A percentile compares a stretch with the other conserved stretches of the same genome.
These are phyloP conservation scores for Geotrichum siamense DNA, from an alignment of 1,139 yeast genomes.

Conservation along the genomic window DNA sequence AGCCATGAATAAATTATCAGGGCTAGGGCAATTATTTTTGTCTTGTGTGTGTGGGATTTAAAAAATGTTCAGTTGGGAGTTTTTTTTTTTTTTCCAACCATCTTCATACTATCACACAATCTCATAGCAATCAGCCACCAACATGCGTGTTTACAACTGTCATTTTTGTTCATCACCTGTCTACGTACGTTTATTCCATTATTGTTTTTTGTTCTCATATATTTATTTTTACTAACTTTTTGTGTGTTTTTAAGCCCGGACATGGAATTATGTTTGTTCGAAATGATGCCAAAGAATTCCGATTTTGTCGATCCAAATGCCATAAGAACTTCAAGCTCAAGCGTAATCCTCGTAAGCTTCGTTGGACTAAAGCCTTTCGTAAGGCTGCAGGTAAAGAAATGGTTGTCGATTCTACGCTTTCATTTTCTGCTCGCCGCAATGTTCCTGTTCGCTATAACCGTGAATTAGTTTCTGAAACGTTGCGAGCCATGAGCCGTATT, in stretches of 20 bases:
- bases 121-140: neutral
- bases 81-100: neutral
- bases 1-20: neutral
- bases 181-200: slow-evolving; percentile 37
- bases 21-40: neutral
- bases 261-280: slow-evolving; percentile 98
- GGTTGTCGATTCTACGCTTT: slow-evolving; percentile 93
- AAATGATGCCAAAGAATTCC: slow-evolving; percentile 94
- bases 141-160: slow-evolving; percentile 89
- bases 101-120: neutral
- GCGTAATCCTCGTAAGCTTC: slow-evolving; percentile 96
- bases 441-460: slow-evolving; percentile 97
- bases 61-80: slow-evolving; percentile 1
- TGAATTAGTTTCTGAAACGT: slow-evolving; percentile 87
- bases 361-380: slow-evolving; percentile 98
- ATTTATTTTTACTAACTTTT: neutral
- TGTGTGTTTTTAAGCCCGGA: slow-evolving; percentile 47
- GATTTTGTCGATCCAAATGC: slow-evolving; percentile 97
- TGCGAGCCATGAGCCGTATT: slow-evolving; percentile 91
- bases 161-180: slow-evolving; percentile 98
- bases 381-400: slow-evolving; percentile 98
- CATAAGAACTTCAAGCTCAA: slow-evolving; percentile 96
- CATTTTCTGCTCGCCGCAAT: slow-evolving; percentile 95
- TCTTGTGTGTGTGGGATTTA: slow-evolving; percentile 12
- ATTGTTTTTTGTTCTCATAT: neutral